Percentiles rank a stretch among this genome's conserved stretches.
phyloP scores from a whole-genome alignment of 139 green algal genomes.

The Coccomyxa sp. region DNA sequence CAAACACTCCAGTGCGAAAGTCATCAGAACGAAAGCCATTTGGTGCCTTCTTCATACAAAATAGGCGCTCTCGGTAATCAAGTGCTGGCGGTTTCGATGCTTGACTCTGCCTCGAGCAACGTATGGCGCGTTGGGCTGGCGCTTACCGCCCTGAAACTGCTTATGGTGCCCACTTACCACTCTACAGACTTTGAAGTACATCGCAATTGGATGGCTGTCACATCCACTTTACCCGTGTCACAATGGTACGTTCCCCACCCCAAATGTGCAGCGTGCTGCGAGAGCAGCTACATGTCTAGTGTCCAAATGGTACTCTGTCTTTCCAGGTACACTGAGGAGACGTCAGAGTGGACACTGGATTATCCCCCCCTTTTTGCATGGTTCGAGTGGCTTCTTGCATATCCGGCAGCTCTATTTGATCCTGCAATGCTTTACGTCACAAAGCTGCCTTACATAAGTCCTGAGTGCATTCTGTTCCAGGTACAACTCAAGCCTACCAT shows the following conservation, averaged over 20 bases:
- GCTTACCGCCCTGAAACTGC: constrained; percentile 59
- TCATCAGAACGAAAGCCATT: too few species aligned
- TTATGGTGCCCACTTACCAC: constrained; percentile 81
- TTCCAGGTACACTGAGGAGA: constrained; percentile 79
- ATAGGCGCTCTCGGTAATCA: too few species aligned
- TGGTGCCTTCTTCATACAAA: too few species aligned
- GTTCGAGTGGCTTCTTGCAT: constrained; percentile 77
- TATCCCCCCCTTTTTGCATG: constrained; percentile 97
- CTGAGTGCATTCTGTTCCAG: constrained; percentile 73
- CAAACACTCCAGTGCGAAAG: too few species aligned
- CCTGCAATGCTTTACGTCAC: constrained; percentile 68
- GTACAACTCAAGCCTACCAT: too few species aligned
- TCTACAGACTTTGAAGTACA: constrained; percentile 98
- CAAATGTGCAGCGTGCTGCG: too few species aligned
- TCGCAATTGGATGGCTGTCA: constrained; percentile 95
- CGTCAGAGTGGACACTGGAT: constrained; percentile 93
- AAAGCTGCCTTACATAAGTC: constrained; percentile 67
- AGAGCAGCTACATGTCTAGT: too few species aligned
- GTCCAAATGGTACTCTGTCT: not conserved
- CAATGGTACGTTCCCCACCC: constrained; percentile 50
- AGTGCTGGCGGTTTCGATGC: too few species aligned
- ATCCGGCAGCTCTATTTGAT: constrained; percentile 63
- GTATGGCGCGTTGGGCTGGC: too few species aligned
- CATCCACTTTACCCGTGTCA: constrained; percentile 58
- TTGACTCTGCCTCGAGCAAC: too few species aligned